Evolutionary conservation across 192 early-diverging fungal species (phyloP), one percentile per base, ranked within the genome.

Genomic region (Radiomyces spectabilis): DNA sequence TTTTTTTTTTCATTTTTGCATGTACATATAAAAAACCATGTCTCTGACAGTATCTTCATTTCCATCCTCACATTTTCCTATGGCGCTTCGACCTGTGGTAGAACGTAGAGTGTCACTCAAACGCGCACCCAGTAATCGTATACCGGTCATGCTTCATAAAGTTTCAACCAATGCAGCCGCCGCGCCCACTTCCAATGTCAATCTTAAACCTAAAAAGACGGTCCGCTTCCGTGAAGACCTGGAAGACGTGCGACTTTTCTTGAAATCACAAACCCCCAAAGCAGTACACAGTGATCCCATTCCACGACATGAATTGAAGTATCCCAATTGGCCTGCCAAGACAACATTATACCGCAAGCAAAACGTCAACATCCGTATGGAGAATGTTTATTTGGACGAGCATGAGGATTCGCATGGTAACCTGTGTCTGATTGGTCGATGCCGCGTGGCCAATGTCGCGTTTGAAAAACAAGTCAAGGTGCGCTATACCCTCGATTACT

Each of bases 361-460:
- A 46, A 61, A 30, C 69, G 15, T 27, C 5, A 27, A 21, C 15
- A 48, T 48, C 15, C 46, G 77, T 7, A 65, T 91, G 18, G 85
- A 90, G 59, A 67, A 56, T 15, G 55, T 85, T 5, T 47, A 64
- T 58, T 51, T 80, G 46, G 56, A 63, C 1, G 19, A 24, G 4
- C 16, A 56, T 34, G 33, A 52, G 40, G 51, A 59, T 37, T 38
- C 48, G 32, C 15, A 42, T 54, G 37, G 37, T 32, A 31, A 41
- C 22, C 13, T 41, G 6, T 5, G 24, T 4, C 22, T 61, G 13
- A 27, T 41, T 50, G 89, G 87, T 55, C 79, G 72, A 7, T 63
- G 94, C 34, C 71, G 86, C 47, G 88, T 93, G 5, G 80, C 84
- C 44, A 97, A 97, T 68, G 57, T 95, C 16, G 90, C 85, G 1